Evolutionary conservation across 2,329 filamentous ascomycete species (phyloP), one percentile per base, ranked within the genome.

Genomic region (Biscogniauxia sp.): DNA sequence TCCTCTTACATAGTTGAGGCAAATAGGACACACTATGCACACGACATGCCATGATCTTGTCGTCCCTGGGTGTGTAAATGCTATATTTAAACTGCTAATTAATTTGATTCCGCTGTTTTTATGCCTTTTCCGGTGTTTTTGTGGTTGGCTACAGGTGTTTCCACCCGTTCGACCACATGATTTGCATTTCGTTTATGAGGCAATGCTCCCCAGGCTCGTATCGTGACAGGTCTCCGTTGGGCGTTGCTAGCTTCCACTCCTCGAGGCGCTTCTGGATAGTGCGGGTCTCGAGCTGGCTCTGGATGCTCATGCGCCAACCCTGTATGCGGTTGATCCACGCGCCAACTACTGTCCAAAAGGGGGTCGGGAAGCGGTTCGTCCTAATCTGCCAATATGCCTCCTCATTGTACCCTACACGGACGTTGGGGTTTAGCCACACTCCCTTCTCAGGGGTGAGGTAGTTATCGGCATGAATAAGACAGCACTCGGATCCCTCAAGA

Each of bases 401-500:
- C 15, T 69, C 72, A 52, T 73, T 78, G 59, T 86, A 87, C 0
- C 76, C 82, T 3, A 86, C 84, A 5, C 82, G 76, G 7, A 85
- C 82, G 17, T 77, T 76, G 1, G 83, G 81, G 64, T 86, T 86
- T n/a, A 86, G 63, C 72, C 77, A 85, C 1, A 85, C 78, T 19
- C 83, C 82, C 54, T 79, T 72, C 50, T 69, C 63, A 5, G 64
- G 37, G 9, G 76, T 74, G 3, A 83, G 72, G 3, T 78, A 79
- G 65, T 86, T 86, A 66, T 86, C 84, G 1, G 81, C 80, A 64
- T 86, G 84, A 19, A 86, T 81, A 20, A 88, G 77, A 69, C 86
- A 88, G 70, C 85, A 88, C 71, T 88, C 86, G 1, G 82, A 85
- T 3, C 79, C 86, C 71, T 88, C 86, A 32, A 88, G 76, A 59